Evolutionary conservation across 2,329 filamentous ascomycete genomes (phyloP).

Genomic region (Verticillium albo-atrum): DNA sequence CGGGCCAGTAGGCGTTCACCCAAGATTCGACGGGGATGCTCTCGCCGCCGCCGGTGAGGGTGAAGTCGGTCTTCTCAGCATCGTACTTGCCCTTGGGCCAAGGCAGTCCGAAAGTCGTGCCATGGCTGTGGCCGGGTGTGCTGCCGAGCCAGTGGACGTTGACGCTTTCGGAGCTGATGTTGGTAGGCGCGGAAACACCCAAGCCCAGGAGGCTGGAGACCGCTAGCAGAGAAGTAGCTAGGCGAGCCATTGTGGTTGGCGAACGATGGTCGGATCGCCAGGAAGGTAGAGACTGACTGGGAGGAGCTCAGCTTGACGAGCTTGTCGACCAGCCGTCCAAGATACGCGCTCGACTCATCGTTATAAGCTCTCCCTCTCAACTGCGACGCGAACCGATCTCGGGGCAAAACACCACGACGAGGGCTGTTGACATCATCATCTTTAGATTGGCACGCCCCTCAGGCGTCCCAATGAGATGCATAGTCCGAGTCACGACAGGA

Average conservation of each 20-base stretch:
- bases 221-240: conserved; percentile 6
- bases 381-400: background rate
- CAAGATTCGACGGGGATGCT: conserved; percentile 39
- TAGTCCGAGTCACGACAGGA: background rate
- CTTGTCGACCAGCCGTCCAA: background rate
- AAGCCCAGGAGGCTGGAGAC: conserved; percentile 9
- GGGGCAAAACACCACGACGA: background rate
- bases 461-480: background rate
- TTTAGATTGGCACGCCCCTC: background rate
- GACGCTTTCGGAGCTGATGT: conserved; percentile 4
- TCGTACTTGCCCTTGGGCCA: conserved; percentile 35
- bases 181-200: conserved; percentile 2
- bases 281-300: background rate
- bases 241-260: conserved; percentile 4
- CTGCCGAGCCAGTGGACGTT: conserved; percentile 34
- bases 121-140: conserved; percentile 25
- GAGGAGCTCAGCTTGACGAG: background rate
- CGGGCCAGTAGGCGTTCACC: conserved; percentile 55
- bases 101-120: conserved; percentile 39
- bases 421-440: background rate
- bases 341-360: background rate
- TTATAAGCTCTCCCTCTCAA: background rate
- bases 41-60: conserved; percentile 17
- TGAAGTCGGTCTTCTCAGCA: conserved; percentile 30
- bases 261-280: background rate